A percentile compares a stretch with the other conserved stretches of the same genome.
Evolutionary conservation across 441 rosid species (phyloP).

Genomic region (Cnidoscolus chayamansa): DNA sequence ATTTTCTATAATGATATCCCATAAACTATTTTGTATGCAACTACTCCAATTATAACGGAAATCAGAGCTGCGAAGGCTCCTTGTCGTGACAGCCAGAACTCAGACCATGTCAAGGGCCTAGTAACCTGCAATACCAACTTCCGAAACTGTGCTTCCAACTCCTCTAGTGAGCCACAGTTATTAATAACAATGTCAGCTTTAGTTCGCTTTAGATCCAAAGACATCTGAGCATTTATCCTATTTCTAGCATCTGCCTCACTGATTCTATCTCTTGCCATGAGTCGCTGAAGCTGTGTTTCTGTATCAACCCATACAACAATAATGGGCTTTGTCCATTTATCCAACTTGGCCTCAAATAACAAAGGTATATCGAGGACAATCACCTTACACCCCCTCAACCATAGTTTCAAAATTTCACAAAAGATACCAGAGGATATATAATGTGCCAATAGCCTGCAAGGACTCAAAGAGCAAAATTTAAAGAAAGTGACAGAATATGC

Average conservation of each 20-base stretch:
- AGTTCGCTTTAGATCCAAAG: constrained; percentile 48
- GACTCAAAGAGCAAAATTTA: constrained; percentile 20
- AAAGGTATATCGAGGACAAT: constrained; percentile 73
- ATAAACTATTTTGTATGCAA: neutral
- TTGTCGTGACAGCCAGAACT: constrained; percentile 72
- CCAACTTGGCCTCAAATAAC: constrained; percentile 71
- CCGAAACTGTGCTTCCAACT: constrained; percentile 53
- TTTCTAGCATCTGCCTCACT: constrained; percentile 50
- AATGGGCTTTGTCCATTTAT: constrained; percentile 62
- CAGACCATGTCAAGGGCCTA: constrained; percentile 21
- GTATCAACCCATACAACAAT: constrained; percentile 52
- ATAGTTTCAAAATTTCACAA: constrained; percentile 53
- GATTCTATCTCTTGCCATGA: constrained; percentile 18
- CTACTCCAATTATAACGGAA: constrained; percentile 37
- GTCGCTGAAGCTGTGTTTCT: constrained; percentile 8
- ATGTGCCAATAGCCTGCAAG: constrained; percentile 61
- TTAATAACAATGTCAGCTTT: constrained; percentile 65
- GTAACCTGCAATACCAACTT: neutral
- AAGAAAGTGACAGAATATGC: neutral
- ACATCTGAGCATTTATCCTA: constrained; percentile 63
- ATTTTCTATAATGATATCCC: neutral
- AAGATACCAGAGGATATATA: constrained; percentile 68
- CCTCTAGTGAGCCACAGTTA: constrained; percentile 56
- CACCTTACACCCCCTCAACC: constrained; percentile 64
- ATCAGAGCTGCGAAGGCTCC: constrained; percentile 52